Evolutionary conservation across 169 alveolate genomes (phyloP).

Genomic region (Plasmodium chabaudi): DNA sequence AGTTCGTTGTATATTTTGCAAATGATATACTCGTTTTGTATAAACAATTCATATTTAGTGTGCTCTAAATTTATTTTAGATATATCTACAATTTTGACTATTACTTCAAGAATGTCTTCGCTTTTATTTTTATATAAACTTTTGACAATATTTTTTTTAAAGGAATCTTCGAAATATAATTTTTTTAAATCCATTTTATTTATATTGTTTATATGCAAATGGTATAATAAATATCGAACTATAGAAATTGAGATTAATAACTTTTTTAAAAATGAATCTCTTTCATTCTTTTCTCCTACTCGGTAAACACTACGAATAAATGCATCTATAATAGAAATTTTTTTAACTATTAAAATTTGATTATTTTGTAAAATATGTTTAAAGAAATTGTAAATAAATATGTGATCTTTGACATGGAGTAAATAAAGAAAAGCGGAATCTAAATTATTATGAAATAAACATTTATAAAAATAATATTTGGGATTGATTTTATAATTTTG

Average conservation of each 20-base stretch:
- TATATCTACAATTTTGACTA: conserved; percentile 49
- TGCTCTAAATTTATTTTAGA: conserved; percentile 4
- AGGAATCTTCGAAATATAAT: conserved; percentile 22
- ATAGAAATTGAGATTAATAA: conserved; percentile 1
- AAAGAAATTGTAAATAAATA: conserved; percentile 18
- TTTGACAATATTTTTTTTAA: conserved; percentile 52
- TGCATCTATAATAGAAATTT: conserved; percentile 25
- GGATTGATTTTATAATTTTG: background rate
- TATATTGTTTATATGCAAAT: conserved; percentile 2
- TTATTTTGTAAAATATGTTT: conserved; percentile 20
- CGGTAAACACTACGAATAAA: conserved; percentile 10
- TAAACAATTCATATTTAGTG: background rate
- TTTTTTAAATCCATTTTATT: conserved; percentile 29
- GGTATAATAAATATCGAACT: conserved; percentile 25
- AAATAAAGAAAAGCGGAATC: conserved; percentile 31
- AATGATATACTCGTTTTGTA: background rate
- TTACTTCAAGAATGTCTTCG: conserved; percentile 27
- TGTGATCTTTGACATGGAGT: conserved; percentile 8
- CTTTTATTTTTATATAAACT: conserved; percentile 33
- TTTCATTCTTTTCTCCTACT: background rate
- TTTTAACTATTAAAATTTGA: conserved; percentile 2
- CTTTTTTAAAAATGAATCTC: conserved; percentile 13
- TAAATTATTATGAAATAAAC: conserved; percentile 14
- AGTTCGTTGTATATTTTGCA: background rate
- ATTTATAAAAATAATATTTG: background rate